phyloP scores from a whole-genome alignment of 305 asterid genomes.

The Fraxinus ornus region DNA sequence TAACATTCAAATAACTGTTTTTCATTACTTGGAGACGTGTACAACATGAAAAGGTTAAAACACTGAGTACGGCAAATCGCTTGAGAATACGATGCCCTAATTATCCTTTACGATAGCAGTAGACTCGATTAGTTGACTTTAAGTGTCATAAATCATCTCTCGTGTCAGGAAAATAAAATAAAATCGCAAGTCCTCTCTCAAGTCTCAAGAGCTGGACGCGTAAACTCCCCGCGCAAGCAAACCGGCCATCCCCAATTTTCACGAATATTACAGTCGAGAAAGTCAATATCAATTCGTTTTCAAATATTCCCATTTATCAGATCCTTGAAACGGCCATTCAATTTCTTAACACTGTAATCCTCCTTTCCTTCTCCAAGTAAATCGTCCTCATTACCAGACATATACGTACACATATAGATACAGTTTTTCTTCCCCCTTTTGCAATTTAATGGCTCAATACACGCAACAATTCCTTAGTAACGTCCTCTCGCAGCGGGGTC shows the following conservation, averaged over 20 bases:
- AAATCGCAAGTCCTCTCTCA: not conserved
- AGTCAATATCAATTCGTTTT: not conserved
- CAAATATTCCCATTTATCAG: not conserved
- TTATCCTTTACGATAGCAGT: too few relatives aligned
- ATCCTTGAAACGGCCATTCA: not conserved
- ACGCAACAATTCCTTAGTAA: conserved; percentile 76
- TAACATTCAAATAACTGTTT: too few relatives aligned
- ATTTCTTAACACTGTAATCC: not conserved
- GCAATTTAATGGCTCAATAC: conserved; percentile 27
- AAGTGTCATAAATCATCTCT: too few relatives aligned
- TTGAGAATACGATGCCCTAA: too few relatives aligned
- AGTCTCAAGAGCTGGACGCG: not conserved
- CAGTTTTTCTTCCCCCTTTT: not conserved
- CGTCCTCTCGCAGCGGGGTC: conserved; percentile 79
- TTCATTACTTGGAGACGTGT: too few relatives aligned
- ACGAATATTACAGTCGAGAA: not conserved
- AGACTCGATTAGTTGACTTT: too few relatives aligned
- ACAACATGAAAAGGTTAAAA: too few relatives aligned
- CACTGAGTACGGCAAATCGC: too few relatives aligned
- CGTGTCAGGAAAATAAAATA: too few relatives aligned
- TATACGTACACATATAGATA: not conserved
- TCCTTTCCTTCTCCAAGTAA: not conserved
- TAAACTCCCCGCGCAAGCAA: not conserved
- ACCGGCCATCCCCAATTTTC: not conserved
- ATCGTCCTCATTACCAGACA: not conserved